These are phyloP conservation scores for Zostera marina DNA, from an alignment of 116 monocot genomes.

Conservation along the genomic window DNA sequence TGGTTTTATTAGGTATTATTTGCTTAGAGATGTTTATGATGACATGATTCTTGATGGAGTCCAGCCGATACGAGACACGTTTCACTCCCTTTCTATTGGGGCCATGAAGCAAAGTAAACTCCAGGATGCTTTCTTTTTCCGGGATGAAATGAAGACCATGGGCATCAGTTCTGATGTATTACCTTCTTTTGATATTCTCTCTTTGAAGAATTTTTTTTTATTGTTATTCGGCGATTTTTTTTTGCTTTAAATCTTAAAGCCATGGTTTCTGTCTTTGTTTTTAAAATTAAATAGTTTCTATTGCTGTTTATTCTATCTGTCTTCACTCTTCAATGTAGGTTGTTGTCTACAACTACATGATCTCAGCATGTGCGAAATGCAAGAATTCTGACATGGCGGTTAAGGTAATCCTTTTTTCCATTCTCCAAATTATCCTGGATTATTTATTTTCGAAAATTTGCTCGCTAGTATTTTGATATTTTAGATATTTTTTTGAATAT, in stretches of 20 bases:
- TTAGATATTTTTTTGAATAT: neutral
- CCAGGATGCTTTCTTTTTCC: constrained; percentile 82
- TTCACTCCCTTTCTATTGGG: constrained; percentile 82
- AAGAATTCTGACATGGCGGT: constrained; percentile 70
- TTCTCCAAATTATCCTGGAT: neutral
- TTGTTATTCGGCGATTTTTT: constrained; percentile 3
- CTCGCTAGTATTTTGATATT: neutral
- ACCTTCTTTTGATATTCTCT: constrained; percentile 1
- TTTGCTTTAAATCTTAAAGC: neutral
- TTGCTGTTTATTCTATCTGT: neutral
- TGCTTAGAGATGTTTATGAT: constrained; percentile 89
- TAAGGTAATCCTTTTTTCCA: constrained; percentile 19
- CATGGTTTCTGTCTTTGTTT: neutral
- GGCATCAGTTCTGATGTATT: constrained; percentile 86
- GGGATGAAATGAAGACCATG: constrained; percentile 88
- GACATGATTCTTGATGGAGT: constrained; percentile 95
- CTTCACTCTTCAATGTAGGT: constrained; percentile 45
- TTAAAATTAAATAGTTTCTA: neutral
- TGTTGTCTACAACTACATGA: constrained; percentile 89
- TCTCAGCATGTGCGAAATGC: constrained; percentile 87
- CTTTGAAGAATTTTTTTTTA: neutral
- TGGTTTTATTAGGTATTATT: constrained; percentile 29
- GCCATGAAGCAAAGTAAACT: constrained; percentile 78
- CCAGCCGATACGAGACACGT: constrained; percentile 69
- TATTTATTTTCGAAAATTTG: neutral